Percentiles rank a stretch among this genome's conserved stretches.
phyloP scores from a whole-genome alignment of 192 early-diverging fungal genomes.

The Mortierella claussenii region DNA sequence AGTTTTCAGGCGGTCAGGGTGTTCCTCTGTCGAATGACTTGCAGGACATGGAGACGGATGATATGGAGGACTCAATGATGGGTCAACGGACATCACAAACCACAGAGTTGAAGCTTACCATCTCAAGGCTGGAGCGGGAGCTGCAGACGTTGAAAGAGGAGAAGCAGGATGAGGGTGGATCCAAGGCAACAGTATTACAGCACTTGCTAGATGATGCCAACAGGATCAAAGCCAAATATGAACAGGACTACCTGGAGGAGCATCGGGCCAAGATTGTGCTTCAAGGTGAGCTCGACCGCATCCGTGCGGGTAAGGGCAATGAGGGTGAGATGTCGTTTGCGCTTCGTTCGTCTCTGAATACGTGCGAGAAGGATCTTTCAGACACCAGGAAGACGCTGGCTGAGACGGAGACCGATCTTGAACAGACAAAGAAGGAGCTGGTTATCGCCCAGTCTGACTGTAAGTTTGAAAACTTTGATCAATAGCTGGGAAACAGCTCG shows the following conservation, averaged over 20 bases:
- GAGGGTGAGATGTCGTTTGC: conserved; percentile 31
- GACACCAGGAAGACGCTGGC: conserved; percentile 37
- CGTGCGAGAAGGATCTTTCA: conserved; percentile 46
- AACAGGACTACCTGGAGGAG: conserved; percentile 69
- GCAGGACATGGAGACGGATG: conserved; percentile 37
- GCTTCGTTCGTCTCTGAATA: conserved; percentile 28
- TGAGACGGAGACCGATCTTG: conserved; percentile 36
- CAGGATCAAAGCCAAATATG: conserved; percentile 66
- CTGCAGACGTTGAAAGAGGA: conserved; percentile 49
- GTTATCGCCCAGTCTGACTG: conserved; percentile 44
- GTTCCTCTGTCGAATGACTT: conserved; percentile 25
- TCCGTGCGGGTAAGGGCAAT: conserved; percentile 36
- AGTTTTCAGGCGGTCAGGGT: conserved; percentile 66
- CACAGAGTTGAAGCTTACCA: conserved; percentile 34
- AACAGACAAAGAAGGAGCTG: conserved; percentile 50
- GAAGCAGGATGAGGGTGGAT: conserved; percentile 31
- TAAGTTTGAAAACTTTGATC: conserved; percentile 24
- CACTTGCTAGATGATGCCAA: conserved; percentile 71
- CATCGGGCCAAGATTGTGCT: conserved; percentile 62
- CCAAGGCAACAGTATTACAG: conserved; percentile 62
- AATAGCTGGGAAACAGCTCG: neutral
- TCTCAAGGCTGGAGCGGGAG: conserved; percentile 42
- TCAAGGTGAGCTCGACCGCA: conserved; percentile 48
- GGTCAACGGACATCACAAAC: conserved; percentile 36
- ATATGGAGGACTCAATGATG: conserved; percentile 45